Percentiles rank a stretch among this genome's conserved stretches.
Evolutionary conservation across 2,329 filamentous ascomycete species (phyloP).

Genomic region (Aspergillus costaricaensis): DNA sequence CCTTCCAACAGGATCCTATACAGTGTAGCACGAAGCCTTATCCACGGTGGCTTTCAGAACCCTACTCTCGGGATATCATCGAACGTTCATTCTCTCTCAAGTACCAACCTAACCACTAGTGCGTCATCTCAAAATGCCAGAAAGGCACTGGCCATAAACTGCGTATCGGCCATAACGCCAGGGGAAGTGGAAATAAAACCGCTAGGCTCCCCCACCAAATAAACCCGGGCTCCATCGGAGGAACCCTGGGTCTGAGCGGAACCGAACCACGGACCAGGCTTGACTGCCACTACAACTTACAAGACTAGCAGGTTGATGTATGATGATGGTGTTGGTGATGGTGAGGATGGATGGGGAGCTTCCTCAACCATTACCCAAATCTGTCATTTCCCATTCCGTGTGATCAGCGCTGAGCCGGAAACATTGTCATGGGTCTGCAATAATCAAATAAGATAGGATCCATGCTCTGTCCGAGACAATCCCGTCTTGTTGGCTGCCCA

Average conservation of each 20-base stretch:
- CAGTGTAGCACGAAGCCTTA: background rate
- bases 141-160: background rate
- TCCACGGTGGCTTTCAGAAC: background rate
- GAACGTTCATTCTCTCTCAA: background rate
- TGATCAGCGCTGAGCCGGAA: background rate
- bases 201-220: background rate
- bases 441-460: background rate
- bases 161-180: background rate
- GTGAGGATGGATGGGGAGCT: background rate
- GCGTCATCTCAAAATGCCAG: background rate
- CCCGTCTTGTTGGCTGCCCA: constrained; percentile 19
- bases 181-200: constrained; percentile 5
- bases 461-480: constrained; percentile 10
- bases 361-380: background rate
- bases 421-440: constrained; percentile 4
- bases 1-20: background rate
- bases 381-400: background rate
- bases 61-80: background rate
- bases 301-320: background rate
- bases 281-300: background rate
- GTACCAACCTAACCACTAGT: constrained; percentile 10
- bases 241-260: constrained; percentile 11
- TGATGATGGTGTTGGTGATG: background rate
- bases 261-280: constrained; percentile 5
- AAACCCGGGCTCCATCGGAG: constrained; percentile 5